Conservation (phyloP, 371 early-diverging fungal species). For the Encephalitozoon romaleae region DNA sequence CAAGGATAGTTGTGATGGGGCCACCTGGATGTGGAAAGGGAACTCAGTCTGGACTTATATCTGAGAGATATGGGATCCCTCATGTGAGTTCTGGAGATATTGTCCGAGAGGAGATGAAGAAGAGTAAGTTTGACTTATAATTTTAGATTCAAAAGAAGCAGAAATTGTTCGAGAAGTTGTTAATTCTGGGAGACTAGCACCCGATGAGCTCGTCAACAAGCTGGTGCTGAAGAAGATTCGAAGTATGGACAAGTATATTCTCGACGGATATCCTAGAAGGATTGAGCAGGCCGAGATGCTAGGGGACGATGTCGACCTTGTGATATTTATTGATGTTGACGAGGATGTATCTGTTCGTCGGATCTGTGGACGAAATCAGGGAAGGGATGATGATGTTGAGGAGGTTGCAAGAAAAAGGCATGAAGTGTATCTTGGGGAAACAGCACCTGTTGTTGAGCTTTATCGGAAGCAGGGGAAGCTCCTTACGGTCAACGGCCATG, state of each 20-base stretch:
- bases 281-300: constrained; percentile 91
- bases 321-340: constrained; percentile 31
- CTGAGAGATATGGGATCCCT: constrained; percentile 75
- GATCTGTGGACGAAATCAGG: constrained; percentile 86
- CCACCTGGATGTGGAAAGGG: constrained; percentile 86
- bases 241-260: constrained; percentile 87
- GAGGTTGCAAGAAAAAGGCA: constrained; percentile 81
- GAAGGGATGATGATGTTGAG: constrained; percentile 84
- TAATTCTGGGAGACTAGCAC: constrained; percentile 78
- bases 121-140: constrained; percentile 67
- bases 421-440: constrained; percentile 80
- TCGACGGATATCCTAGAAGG: constrained; percentile 99
- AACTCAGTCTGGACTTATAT: constrained; percentile 71
- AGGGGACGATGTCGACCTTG: constrained; percentile 62
- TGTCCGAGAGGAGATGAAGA: constrained; percentile 88
- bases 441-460: constrained; percentile 85
- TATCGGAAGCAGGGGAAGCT: constrained; percentile 82
- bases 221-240: constrained; percentile 83
- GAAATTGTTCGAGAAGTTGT: not conserved
- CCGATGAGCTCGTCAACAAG: constrained; percentile 89
- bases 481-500: constrained; percentile 70
- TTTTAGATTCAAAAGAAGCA: not conserved
- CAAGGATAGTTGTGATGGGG: constrained; percentile 63
- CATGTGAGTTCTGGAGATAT: constrained; percentile 97
- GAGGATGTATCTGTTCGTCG: constrained; percentile 63